A percentile compares a stretch with the other conserved stretches of the same genome.
Conservation (phyloP, 2,329 filamentous ascomycete genomes). For the Arthrobotrys conoides region DNA sequence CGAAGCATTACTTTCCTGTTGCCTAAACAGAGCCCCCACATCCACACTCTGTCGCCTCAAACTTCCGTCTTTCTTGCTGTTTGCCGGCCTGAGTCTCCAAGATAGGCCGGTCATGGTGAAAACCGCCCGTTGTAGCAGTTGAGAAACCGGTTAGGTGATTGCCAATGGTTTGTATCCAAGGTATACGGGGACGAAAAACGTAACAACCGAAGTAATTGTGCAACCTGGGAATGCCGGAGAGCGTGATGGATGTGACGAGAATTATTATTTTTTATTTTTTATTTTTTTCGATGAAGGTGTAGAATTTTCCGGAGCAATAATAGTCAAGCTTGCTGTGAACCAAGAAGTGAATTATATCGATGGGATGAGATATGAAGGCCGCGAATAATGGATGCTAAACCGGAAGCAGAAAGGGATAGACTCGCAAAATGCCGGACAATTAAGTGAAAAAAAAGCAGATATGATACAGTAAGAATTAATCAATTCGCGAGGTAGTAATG, state of each 20-base stretch:
- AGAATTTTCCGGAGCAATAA: constrained; percentile 3
- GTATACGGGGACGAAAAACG: background rate
- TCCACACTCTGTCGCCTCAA: constrained; percentile 59
- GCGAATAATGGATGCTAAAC: constrained; percentile 29
- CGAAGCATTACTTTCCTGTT: constrained; percentile 52
- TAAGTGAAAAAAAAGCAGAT: constrained; percentile 13
- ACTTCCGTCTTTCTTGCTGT: constrained; percentile 44
- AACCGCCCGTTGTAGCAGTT: constrained; percentile 24
- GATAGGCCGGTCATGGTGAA: constrained; percentile 57
- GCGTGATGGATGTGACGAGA: background rate
- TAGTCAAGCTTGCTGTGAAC: constrained; percentile 4
- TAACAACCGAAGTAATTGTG: background rate
- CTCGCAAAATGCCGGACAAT: constrained; percentile 42
- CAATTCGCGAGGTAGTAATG: background rate
- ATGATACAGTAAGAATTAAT: constrained; percentile 17
- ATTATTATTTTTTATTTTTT: background rate
- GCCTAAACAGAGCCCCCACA: constrained; percentile 58
- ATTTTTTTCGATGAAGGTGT: background rate
- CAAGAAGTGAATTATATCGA: background rate
- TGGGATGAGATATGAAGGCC: constrained; percentile 32
- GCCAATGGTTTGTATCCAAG: background rate
- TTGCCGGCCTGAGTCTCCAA: constrained; percentile 56
- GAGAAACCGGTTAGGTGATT: background rate
- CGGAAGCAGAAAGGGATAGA: constrained; percentile 32
- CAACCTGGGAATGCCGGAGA: background rate